Evolutionary conservation across 208 protist species (phyloP).

Genomic region (Acanthamoeba polyphaga): DNA sequence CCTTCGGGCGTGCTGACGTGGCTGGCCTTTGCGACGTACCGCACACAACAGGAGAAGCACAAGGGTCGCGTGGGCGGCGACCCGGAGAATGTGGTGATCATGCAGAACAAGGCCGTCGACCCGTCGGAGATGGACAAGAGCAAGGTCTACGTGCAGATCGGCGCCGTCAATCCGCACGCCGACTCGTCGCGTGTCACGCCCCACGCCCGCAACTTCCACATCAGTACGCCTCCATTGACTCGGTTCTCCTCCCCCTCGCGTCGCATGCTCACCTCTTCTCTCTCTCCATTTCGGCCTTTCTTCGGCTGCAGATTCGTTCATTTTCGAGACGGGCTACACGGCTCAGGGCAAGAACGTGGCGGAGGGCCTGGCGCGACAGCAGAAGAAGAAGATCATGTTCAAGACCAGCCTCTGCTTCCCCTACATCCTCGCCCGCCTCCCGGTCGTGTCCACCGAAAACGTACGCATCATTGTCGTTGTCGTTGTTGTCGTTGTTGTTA

Average conservation of each 20-base stretch:
- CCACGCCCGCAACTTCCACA: constrained; percentile 49
- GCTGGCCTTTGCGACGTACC: no score
- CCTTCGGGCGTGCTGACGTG: background rate
- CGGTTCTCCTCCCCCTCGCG: no score
- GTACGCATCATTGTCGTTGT: background rate
- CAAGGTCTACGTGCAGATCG: constrained; percentile 63
- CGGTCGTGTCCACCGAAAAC: background rate
- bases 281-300: background rate
- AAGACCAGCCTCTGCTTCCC: constrained; percentile 32
- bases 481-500: background rate
- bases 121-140: background rate
- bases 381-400: constrained; percentile 72
- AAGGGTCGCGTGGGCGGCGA: background rate
- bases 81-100: constrained; percentile 43
- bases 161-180: constrained; percentile 3
- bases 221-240: background rate
- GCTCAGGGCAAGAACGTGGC: constrained; percentile 59
- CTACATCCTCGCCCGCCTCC: constrained; percentile 4
- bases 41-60: constrained; percentile 14
- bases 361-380: constrained; percentile 19
- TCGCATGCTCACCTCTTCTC: background rate
- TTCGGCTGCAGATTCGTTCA: background rate
- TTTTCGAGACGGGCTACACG: constrained; percentile 45
- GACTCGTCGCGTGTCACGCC: background rate
- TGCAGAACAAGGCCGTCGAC: constrained; percentile 65